Evolutionary conservation across 2,329 filamentous ascomycete genomes (phyloP).

Genomic region (Fusarium oxysporum): DNA sequence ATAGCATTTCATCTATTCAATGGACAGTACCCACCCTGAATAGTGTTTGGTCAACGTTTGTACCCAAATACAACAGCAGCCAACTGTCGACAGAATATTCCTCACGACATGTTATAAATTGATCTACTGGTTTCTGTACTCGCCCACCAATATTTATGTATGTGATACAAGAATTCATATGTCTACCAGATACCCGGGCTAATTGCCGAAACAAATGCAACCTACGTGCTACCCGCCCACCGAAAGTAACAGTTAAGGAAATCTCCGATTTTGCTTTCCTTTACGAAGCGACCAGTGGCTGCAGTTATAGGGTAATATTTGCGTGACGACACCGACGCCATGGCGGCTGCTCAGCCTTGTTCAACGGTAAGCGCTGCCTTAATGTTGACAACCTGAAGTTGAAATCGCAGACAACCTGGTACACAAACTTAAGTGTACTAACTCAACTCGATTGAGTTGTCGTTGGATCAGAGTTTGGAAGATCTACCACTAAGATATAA

Average conservation of each 20-base stretch:
- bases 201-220: slow-evolving; percentile 12
- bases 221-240: slow-evolving; percentile 5
- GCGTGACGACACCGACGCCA: slow-evolving; percentile 26
- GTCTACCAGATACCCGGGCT: background rate
- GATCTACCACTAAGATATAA: slow-evolving; percentile 5
- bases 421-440: background rate
- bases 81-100: background rate
- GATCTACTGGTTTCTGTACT: background rate
- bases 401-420: background rate
- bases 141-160: background rate
- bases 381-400: background rate
- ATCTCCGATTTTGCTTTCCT: slow-evolving; percentile 7
- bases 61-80: background rate
- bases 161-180: background rate
- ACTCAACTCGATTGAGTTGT: background rate
- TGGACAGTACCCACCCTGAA: background rate
- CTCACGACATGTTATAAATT: background rate
- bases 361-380: slow-evolving; percentile 8
- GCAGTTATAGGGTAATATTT: background rate
- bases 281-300: background rate
- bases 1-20: background rate
- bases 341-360: slow-evolving; percentile 39
- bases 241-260: slow-evolving; percentile 6
- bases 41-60: slow-evolving; percentile 4
- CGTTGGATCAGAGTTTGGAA: slow-evolving; percentile 5